phyloP scores from a whole-genome alignment of 352 stramenopile genomes.

The Pythium oligandrum region DNA sequence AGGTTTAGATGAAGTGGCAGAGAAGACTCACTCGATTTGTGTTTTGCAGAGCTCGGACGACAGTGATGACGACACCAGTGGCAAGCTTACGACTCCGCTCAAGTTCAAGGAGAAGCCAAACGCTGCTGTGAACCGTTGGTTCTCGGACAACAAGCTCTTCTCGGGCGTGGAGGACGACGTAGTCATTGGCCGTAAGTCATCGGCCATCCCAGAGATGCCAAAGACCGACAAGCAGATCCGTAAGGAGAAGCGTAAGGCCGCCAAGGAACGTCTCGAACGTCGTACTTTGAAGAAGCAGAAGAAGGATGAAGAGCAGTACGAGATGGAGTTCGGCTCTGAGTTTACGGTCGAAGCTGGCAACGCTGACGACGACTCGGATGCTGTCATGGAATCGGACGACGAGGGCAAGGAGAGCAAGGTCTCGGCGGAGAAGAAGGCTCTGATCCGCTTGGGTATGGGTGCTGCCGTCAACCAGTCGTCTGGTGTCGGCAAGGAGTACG shows the following conservation, averaged over 20 bases:
- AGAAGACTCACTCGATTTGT: conserved; percentile 5
- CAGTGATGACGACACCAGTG: conserved; percentile 38
- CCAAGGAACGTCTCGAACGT: conserved; percentile 88
- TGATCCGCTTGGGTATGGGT: conserved; percentile 87
- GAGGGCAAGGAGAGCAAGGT: conserved; percentile 44
- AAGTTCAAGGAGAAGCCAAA: conserved; percentile 80
- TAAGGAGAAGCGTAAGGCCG: conserved; percentile 96
- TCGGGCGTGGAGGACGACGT: conserved; percentile 58
- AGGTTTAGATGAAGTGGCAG: too few relatives aligned
- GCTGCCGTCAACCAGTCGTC: conserved; percentile 29
- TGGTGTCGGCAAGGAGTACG: conserved; percentile 37
- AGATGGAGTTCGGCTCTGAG: conserved; percentile 68
- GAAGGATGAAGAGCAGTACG: conserved; percentile 82
- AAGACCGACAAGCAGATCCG: conserved; percentile 99
- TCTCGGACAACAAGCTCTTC: conserved; percentile 82
- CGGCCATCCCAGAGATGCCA: conserved; percentile 79
- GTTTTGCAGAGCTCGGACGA: conserved; percentile 76
- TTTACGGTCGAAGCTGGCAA: conserved; percentile 49
- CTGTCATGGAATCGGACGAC: conserved; percentile 24
- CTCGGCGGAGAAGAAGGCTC: conserved; percentile 64
- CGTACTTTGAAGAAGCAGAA: conserved; percentile 69
- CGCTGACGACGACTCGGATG: conserved; percentile 41
- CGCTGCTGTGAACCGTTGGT: conserved; percentile 76
- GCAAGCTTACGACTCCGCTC: conserved; percentile 58
- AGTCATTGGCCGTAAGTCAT: conserved; percentile 13